Conservation (phyloP, 1,284 basidiomycete species). For the Tylopilus sp. region DNA sequence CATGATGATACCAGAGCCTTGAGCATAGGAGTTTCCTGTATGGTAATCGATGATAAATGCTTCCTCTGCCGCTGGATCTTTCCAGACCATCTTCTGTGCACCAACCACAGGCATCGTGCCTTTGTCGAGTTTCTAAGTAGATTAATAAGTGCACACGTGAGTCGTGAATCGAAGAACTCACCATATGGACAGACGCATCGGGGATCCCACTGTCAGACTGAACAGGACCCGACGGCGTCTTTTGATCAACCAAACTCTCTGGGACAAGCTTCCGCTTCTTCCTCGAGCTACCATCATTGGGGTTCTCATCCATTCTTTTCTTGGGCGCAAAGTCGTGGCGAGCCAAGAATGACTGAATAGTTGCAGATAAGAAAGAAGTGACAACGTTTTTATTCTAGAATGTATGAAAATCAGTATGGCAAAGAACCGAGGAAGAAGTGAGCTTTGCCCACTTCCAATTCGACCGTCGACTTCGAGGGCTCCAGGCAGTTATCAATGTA, state of each 20-base stretch:
- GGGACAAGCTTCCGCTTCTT: constrained; percentile 40
- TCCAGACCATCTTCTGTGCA: constrained; percentile 46
- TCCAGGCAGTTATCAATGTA: constrained; percentile 76
- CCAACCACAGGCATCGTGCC: constrained; percentile 18
- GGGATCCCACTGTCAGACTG: constrained; percentile 10
- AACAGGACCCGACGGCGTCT: constrained; percentile 15
- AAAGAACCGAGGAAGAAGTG: constrained; percentile 2
- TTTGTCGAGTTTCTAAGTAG: constrained; percentile 13
- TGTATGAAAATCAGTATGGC: constrained; percentile 11
- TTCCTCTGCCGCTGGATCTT: constrained; percentile 62
- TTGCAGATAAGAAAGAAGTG: constrained; percentile 51
- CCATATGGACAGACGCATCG: constrained; percentile 14
- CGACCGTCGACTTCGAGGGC: constrained; percentile 66
- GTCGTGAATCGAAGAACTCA: constrained; percentile 15
- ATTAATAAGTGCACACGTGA: constrained; percentile 2
- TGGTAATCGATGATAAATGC: constrained; percentile 66
- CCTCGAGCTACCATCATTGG: constrained; percentile 28
- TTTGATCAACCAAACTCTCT: constrained; percentile 12
- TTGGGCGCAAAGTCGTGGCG: constrained; percentile 55
- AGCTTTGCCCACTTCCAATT: constrained; percentile 56
- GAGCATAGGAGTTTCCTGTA: constrained; percentile 54
- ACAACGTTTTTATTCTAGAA: constrained; percentile 49
- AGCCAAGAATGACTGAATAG: constrained; percentile 62
- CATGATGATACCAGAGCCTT: constrained; percentile 23
- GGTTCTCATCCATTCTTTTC: constrained; percentile 18